Evolutionary conservation across 257 asterid species (phyloP).

Genomic region (Pogostemon cablin): DNA sequence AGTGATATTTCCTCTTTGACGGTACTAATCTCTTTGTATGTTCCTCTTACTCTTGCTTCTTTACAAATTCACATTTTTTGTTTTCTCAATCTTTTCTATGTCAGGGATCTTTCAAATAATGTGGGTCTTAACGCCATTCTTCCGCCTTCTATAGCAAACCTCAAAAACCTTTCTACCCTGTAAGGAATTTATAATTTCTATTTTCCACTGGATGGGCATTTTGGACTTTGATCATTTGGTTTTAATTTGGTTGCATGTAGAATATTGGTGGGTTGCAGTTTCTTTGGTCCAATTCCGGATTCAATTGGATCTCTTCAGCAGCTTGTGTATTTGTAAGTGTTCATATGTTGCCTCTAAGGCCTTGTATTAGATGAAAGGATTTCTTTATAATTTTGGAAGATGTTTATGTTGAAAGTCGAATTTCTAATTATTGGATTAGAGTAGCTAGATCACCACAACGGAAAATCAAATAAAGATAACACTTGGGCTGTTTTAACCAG

Average conservation of each 20-base stretch:
- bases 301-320: slow-evolving; percentile 75
- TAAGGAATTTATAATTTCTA: slow-evolving; percentile 38
- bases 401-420: too few relatives aligned
- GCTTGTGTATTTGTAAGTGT: slow-evolving; percentile 72
- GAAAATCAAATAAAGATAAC: too few relatives aligned
- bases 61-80: neutral
- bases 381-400: too few relatives aligned
- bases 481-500: too few relatives aligned
- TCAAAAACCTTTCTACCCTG: slow-evolving; percentile 72
- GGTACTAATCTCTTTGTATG: slow-evolving; percentile 61
- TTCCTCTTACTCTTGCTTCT: slow-evolving; percentile 23
- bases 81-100: slow-evolving; percentile 18
- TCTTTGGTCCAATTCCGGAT: slow-evolving; percentile 82
- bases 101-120: slow-evolving; percentile 94
- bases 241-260: slow-evolving; percentile 44
- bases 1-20: slow-evolving; percentile 69
- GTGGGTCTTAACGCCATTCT: slow-evolving; percentile 68
- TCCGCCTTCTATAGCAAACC: slow-evolving; percentile 71
- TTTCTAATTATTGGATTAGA: too few relatives aligned
- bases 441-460: too few relatives aligned
- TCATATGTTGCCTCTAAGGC: neutral
- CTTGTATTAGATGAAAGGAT: too few relatives aligned
- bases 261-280: slow-evolving; percentile 82
- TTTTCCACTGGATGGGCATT: slow-evolving; percentile 7
- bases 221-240: slow-evolving; percentile 4